Evolutionary conservation across 1,284 basidiomycete species (phyloP).

Genomic region (Tylopilus sp.): DNA sequence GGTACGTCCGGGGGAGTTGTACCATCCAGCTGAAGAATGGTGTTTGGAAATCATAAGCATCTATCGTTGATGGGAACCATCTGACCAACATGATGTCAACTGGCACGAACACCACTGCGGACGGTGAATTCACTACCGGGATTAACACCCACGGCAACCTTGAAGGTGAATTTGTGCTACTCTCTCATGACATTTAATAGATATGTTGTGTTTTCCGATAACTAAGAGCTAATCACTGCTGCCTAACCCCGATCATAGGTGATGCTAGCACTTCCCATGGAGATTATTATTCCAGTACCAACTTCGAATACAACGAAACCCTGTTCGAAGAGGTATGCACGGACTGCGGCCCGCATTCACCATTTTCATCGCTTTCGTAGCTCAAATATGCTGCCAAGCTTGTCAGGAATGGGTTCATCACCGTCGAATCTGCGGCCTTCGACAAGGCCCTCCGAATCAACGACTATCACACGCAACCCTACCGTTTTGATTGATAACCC

Average conservation of each 20-base stretch:
- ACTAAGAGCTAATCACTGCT: background rate
- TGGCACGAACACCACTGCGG: constrained; percentile 24
- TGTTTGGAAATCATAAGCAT: constrained; percentile 14
- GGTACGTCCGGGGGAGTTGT: constrained; percentile 8
- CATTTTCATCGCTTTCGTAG: constrained; percentile 8
- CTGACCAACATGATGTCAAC: constrained; percentile 30
- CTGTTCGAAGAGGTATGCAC: constrained; percentile 21
- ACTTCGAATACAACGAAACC: constrained; percentile 29
- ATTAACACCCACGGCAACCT: constrained; percentile 24
- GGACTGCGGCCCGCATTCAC: no score
- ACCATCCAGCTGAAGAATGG: background rate
- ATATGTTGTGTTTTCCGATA: background rate
- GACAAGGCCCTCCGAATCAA: constrained; percentile 19
- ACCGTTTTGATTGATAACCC: constrained; percentile 25
- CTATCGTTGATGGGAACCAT: constrained; percentile 28
- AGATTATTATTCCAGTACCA: constrained; percentile 30
- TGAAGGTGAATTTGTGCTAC: constrained; percentile 13
- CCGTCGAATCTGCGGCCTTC: constrained; percentile 20
- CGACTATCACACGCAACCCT: constrained; percentile 27
- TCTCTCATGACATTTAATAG: background rate
- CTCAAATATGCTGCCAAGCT: constrained; percentile 17
- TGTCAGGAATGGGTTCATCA: constrained; percentile 17
- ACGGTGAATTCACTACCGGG: constrained; percentile 13
- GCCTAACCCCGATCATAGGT: constrained; percentile 10
- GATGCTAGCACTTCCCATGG: constrained; percentile 28